Conservation (phyloP, 768 basidiomycete genomes). For the Trametes coccinea region DNA sequence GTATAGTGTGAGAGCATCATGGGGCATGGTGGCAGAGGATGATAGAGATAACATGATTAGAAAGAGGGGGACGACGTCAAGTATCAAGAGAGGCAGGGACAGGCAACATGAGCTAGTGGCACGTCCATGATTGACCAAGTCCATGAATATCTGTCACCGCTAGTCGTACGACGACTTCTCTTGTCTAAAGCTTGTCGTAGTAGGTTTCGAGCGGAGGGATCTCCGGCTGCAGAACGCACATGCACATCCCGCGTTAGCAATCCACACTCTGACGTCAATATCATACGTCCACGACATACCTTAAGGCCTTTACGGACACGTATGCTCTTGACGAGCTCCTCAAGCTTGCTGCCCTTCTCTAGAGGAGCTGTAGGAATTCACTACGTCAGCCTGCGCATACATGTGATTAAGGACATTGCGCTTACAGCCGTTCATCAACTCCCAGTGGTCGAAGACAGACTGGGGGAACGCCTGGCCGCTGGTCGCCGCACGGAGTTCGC, state of each 20-base stretch:
- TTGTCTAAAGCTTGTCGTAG: slow-evolving; percentile 73
- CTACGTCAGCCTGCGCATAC: slow-evolving; percentile 14
- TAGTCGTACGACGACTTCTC: slow-evolving; percentile 19
- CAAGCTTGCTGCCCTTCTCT: slow-evolving; percentile 91
- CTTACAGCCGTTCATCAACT: slow-evolving; percentile 79
- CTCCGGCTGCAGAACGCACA: slow-evolving; percentile 59
- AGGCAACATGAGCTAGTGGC: too few relatives aligned
- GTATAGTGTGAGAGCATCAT: too few relatives aligned
- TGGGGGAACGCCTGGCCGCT: slow-evolving; percentile 99
- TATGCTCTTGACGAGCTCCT: slow-evolving; percentile 79
- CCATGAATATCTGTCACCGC: too few relatives aligned
- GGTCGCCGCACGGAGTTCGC: slow-evolving; percentile 88
- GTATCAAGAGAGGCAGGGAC: too few relatives aligned
- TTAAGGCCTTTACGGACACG: slow-evolving; percentile 95
- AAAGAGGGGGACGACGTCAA: too few relatives aligned
- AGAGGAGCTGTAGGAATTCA: slow-evolving; percentile 53
- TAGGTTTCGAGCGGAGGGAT: slow-evolving; percentile 86
- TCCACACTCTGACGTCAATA: not conserved
- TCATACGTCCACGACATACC: slow-evolving; percentile 39
- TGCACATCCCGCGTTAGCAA: not conserved
- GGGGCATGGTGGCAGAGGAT: too few relatives aligned
- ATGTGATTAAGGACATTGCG: slow-evolving; percentile 18
- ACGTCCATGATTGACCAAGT: too few relatives aligned
- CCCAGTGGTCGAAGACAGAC: slow-evolving; percentile 91
- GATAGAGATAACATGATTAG: too few relatives aligned